Percentiles rank a stretch among this genome's conserved stretches.
Evolutionary conservation across 768 basidiomycete genomes (phyloP).

Genomic region (Collybia sordida): DNA sequence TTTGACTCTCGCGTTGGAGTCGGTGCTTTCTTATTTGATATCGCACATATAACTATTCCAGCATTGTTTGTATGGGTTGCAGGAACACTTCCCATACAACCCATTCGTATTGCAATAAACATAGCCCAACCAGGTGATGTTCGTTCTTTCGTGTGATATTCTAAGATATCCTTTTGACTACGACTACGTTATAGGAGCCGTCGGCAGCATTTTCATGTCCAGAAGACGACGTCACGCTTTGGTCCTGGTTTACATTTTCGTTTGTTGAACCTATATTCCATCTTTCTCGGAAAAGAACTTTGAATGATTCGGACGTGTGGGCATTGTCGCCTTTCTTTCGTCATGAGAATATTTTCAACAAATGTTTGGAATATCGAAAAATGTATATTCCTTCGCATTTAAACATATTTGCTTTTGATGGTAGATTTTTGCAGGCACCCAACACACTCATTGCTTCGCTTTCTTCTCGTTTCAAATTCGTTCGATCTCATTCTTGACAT

Average conservation of each 20-base stretch:
- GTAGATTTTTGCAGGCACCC: constrained; percentile 39
- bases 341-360: constrained; percentile 66
- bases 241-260: constrained; percentile 65
- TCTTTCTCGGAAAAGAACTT: constrained; percentile 48
- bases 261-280: constrained; percentile 64
- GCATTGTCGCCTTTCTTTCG: constrained; percentile 63
- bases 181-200: constrained; percentile 37
- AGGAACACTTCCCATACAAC: constrained; percentile 57
- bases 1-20: constrained; percentile 9
- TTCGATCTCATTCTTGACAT: constrained; percentile 66
- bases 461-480: constrained; percentile 66
- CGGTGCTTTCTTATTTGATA: constrained; percentile 19
- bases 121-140: constrained; percentile 52
- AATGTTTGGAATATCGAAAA: constrained; percentile 53
- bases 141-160: constrained; percentile 13
- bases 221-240: constrained; percentile 63
- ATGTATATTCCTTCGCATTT: constrained; percentile 25
- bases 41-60: constrained; percentile 33
- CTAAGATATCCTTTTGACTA: constrained; percentile 7
- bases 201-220: constrained; percentile 52
- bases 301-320: constrained; percentile 59
- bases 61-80: constrained; percentile 44
- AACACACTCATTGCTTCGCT: constrained; percentile 56
- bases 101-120: constrained; percentile 40
- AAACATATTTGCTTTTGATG: background rate